Base-by-base conservation (phyloP, 768 basidiomycete genomes). In the Auriscalpium vulgare region DNA sequence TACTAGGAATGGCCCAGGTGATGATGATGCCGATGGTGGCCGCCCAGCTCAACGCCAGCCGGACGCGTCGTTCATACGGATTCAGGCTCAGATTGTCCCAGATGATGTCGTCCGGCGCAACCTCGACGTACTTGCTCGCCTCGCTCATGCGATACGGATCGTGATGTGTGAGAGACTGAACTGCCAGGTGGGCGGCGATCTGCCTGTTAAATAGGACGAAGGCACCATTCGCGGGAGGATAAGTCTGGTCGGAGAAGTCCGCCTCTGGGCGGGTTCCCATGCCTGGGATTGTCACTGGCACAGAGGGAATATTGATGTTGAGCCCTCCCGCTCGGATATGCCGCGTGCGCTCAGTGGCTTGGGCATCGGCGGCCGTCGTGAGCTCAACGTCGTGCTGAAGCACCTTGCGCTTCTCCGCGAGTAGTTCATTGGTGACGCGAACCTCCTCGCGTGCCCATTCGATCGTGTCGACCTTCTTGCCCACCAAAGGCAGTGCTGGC, bases 151-250 rank as follows among this genome's bases (percentile, higher is more conserved):
- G 74, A 63, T 90, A 91, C 23, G 91, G 91, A 51, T 84, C 81
- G 65, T 95, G 85, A 69, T 95, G 89, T 7, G 82, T 73, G 44
- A 95, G 71, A 4, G 76, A 74, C 69, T 94, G 85, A 37, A 79
- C 78, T 1, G 89, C 92, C 68, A 97, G 74, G 70, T 98, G 94
- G 16, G 95, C 94, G 3, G 90, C 88, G 59, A 97, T 89, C 74
- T 97, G 95, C 62, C 83, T 78, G 69, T 93, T 84, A 78, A 97
- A 98, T 19, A 88, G 85, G 57, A 98, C 78, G 68, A 98, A 98
- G 8, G 88, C 88, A 36, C 84, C 87, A 63, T 71, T 71, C 35
- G 65, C 63, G 13, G 71, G 70, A 11, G 69, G 68, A 53, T 71
- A 70, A 11, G 66, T 68, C 58, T 68, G 68, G 11, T 62, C 60